A percentile compares a stretch with the other conserved stretches of the same genome.
phyloP scores from a whole-genome alignment of 371 early-diverging fungal genomes.

The Mucor circinelloides region DNA sequence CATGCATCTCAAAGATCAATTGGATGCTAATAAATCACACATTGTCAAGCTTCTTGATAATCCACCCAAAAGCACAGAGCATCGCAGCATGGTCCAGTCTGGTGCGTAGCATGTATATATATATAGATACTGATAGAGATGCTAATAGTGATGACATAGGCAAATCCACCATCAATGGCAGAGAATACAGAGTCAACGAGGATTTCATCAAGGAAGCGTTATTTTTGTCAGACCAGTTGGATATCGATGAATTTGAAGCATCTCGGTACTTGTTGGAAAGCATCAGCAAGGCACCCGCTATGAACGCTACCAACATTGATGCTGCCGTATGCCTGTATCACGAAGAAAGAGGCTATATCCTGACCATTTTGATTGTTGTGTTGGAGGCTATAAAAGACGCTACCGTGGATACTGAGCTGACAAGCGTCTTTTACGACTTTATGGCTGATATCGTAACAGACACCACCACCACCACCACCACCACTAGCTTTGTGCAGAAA shows the following conservation, averaged over 20 bases:
- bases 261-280: conserved; percentile 64
- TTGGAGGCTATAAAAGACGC: conserved; percentile 57
- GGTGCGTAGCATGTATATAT: conserved; percentile 30
- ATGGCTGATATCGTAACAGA: conserved; percentile 26
- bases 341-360: conserved; percentile 67
- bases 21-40: conserved; percentile 5
- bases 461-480: background rate
- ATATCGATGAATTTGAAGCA: conserved; percentile 75
- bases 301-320: conserved; percentile 62
- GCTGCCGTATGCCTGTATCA: conserved; percentile 73
- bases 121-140: background rate
- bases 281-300: conserved; percentile 38
- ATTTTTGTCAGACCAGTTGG: conserved; percentile 74
- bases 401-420: conserved; percentile 48
- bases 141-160: conserved; percentile 7
- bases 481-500: background rate
- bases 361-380: conserved; percentile 65
- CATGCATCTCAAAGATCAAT: conserved; percentile 7
- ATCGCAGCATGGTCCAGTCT: conserved; percentile 43
- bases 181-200: conserved; percentile 57
- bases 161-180: conserved; percentile 48
- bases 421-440: conserved; percentile 38
- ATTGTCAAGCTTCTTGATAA: conserved; percentile 34
- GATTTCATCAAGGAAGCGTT: conserved; percentile 65
- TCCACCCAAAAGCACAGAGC: conserved; percentile 43